Evolutionary conservation across 345 rosid genomes (phyloP), one percentile per base, ranked within the genome.

Genomic region (Gossypium herbaceum): DNA sequence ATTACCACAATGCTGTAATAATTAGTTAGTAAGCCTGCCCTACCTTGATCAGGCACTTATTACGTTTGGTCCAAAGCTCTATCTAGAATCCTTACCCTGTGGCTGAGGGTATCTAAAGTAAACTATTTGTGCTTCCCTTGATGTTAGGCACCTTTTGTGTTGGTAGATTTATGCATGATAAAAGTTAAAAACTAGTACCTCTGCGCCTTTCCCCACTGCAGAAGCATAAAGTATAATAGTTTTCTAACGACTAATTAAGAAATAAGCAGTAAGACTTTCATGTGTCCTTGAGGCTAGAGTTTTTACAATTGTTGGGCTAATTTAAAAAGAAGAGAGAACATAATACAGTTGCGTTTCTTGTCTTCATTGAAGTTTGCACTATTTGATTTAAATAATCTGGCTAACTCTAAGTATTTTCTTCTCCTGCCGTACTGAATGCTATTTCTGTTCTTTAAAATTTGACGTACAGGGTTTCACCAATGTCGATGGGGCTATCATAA

Each of bases 401-500:
- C 13, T 11, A 45, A 45, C 48, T 45, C 50, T 20, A 10, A 8
- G 50, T 45, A 45, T 45, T 45, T 24, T 12, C 4, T 9, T 17
- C 9, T 22, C 19, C 50, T 45, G 12, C 3, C 10, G 50, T 45
- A 45, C 50, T 10, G 50, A 34, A 45, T 45, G 50, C 50, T 45
- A 45, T 8, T 45, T 19, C 12, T 29, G 41, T 65, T 5, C 16
- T 4, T 56, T 12, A 61, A n/a, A 13, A 57, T 72, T 27, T 77
- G 77, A 44, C 77, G 60, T 77, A 52, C 88, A 93, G 97, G 99
- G n/a, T 95, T 95, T 84, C 98, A 95, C 78, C 98, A 93, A 77
- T 95, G 99, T 72, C 84, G 98, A 81, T 95, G 99, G 99, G 99
- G 98, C 60, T 95, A 95, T 84, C 97, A 80, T 77, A 95, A 95